Percentiles rank a stretch among this genome's conserved stretches.
phyloP scores from a whole-genome alignment of 1,139 yeast genomes.

The Saccharomycopsis hybrid region DNA sequence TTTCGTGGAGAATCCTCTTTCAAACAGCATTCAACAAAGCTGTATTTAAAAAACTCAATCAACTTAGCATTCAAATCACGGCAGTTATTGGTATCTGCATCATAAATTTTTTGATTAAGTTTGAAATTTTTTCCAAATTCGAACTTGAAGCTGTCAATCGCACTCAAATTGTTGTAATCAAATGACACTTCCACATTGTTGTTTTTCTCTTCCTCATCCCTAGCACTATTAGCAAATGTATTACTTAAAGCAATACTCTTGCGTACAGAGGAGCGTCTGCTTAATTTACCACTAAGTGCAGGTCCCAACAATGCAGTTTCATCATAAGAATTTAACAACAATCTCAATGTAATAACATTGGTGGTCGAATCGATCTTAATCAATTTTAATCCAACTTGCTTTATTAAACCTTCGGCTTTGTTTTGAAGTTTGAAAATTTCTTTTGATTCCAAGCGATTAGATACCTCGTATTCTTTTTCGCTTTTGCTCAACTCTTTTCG shows the following conservation, averaged over 20 bases:
- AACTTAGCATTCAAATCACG: slow-evolving; percentile 3
- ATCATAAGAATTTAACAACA: neutral
- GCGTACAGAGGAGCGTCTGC: neutral
- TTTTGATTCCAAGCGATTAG: slow-evolving; percentile 31
- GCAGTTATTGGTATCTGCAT: slow-evolving; percentile 7
- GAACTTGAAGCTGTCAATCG: slow-evolving; percentile 30
- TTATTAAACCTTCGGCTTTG: slow-evolving; percentile 1
- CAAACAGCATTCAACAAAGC: no score
- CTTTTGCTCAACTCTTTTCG: slow-evolving; percentile 25
- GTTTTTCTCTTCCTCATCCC: neutral
- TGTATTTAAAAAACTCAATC: slow-evolving; percentile 7
- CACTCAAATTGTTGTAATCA: slow-evolving; percentile 31
- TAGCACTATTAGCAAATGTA: no score
- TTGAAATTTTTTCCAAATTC: slow-evolving; percentile 10
- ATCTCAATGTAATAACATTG: slow-evolving; percentile 5
- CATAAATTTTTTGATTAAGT: slow-evolving; percentile 7
- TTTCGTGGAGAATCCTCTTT: no score
- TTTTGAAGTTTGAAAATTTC: slow-evolving; percentile 10
- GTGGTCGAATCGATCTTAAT: slow-evolving; percentile 2
- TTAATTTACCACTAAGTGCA: neutral
- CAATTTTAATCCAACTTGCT: slow-evolving; percentile 6
- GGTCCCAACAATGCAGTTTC: neutral
- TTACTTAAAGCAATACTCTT: neutral
- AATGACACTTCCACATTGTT: slow-evolving; percentile 20
- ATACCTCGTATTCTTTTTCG: slow-evolving; percentile 22